Evolutionary conservation across 2,329 filamentous ascomycete genomes (phyloP).

Genomic region (Ascochyta pisi): DNA sequence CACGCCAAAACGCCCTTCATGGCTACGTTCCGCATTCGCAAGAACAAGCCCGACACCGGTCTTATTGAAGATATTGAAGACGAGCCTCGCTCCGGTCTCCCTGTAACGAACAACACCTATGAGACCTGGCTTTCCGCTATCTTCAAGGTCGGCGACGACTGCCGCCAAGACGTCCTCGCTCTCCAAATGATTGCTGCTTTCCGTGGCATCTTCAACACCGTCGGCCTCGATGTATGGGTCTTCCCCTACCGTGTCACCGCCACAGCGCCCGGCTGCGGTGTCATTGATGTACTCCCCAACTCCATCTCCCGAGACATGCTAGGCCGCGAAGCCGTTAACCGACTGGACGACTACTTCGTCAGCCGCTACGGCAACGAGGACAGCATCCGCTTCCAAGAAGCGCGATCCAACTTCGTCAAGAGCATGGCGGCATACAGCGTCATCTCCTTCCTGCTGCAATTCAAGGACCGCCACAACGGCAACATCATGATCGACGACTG

Average conservation of each 20-base stretch:
- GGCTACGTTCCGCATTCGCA: constrained; percentile 97
- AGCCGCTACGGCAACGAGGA: constrained; percentile 98
- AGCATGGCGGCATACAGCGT: constrained; percentile 98
- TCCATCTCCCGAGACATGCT: constrained; percentile 99
- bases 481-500: constrained; percentile 99
- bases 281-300: constrained; percentile 97
- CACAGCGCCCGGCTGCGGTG: constrained; percentile 94
- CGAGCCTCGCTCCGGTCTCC: constrained; percentile 39
- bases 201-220: constrained; percentile 92
- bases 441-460: constrained; percentile 94
- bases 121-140: constrained; percentile 99
- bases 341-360: constrained; percentile 97
- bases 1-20: constrained; percentile 99
- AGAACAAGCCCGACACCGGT: constrained; percentile 63
- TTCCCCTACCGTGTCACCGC: constrained; percentile 97
- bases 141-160: constrained; percentile 99
- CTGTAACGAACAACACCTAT: constrained; percentile 63
- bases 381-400: constrained; percentile 91
- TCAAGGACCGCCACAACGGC: constrained; percentile 99
- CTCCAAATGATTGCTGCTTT: constrained; percentile 98
- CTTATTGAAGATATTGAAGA: constrained; percentile 41
- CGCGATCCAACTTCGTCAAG: constrained; percentile 97
- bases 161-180: constrained; percentile 93
- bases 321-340: constrained; percentile 95
- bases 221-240: constrained; percentile 95